These are phyloP conservation scores for Apophysomyces variabilis DNA, from an alignment of 371 early-diverging fungal genomes.

Conservation along the genomic window DNA sequence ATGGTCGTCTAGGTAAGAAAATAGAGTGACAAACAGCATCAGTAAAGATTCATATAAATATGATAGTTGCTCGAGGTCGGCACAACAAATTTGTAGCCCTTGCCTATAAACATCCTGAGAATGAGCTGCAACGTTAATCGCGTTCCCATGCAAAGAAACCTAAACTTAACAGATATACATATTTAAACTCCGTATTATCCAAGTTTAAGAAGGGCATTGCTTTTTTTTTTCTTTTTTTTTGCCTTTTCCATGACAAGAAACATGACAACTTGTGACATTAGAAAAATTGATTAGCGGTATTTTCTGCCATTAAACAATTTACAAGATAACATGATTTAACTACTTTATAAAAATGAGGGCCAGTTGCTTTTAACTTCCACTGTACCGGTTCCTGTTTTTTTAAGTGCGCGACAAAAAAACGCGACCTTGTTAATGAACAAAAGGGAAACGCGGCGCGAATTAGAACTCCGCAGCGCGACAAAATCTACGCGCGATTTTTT, in stretches of 20 bases:
- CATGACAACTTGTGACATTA: not conserved
- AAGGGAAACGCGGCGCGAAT: slow-evolving; percentile 4
- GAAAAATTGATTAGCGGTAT: not conserved
- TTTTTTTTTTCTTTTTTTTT: slow-evolving; percentile 9
- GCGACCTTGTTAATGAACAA: not conserved
- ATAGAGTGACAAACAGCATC: not conserved
- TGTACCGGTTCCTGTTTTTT: not conserved
- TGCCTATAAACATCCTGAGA: slow-evolving; percentile 49
- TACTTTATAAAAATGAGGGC: not conserved
- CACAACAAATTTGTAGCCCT: slow-evolving; percentile 69
- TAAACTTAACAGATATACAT: slow-evolving; percentile 10
- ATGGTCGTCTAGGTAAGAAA: slow-evolving; percentile 46
- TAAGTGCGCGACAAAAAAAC: slow-evolving; percentile 11
- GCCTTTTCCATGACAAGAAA: not conserved
- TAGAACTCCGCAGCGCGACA: slow-evolving; percentile 5
- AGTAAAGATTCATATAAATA: not conserved
- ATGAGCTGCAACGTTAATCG: slow-evolving; percentile 27
- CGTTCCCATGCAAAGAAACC: slow-evolving; percentile 10
- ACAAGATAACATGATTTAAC: too few species aligned
- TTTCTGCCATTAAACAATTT: too few species aligned
- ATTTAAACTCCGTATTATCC: slow-evolving; percentile 8
- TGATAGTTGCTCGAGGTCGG: slow-evolving; percentile 60
- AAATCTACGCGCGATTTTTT: slow-evolving; percentile 7
- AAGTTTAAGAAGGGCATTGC: slow-evolving; percentile 2
- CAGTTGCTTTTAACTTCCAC: not conserved